Percentiles rank a stretch among this genome's conserved stretches.
Evolutionary conservation across 768 basidiomycete species (phyloP).

Genomic region (Leccinum sublutescens): DNA sequence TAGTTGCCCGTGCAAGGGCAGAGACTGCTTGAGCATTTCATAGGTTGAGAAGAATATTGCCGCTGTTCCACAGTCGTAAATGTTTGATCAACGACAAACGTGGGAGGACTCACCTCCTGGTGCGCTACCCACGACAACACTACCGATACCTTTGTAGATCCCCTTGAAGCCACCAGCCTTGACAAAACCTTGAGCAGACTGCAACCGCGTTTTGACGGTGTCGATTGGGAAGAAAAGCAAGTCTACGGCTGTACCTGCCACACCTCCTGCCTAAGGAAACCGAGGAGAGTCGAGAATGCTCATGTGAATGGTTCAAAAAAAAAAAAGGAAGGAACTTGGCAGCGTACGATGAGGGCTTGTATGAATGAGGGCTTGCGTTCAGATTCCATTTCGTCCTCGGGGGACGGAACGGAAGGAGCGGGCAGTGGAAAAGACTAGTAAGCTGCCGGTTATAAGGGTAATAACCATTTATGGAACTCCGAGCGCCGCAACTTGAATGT

Average conservation of each 20-base stretch:
- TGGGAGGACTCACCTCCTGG: constrained; percentile 72
- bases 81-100: neutral
- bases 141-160: constrained; percentile 91
- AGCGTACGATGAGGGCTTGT: constrained; percentile 47
- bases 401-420: constrained; percentile 8
- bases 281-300: constrained; percentile 12
- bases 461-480: constrained; percentile 12
- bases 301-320: constrained; percentile 4
- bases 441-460: neutral
- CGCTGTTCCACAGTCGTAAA: constrained; percentile 47
- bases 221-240: constrained; percentile 96
- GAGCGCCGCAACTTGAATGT: too few species aligned
- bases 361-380: constrained; percentile 40
- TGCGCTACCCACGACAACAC: constrained; percentile 91
- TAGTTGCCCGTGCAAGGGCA: constrained; percentile 62
- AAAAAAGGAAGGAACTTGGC: constrained; percentile 8
- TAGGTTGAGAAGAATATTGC: constrained; percentile 95
- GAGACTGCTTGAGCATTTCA: constrained; percentile 76
- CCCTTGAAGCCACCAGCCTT: constrained; percentile 85
- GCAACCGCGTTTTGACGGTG: constrained; percentile 93
- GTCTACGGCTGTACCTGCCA: constrained; percentile 93
- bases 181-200: constrained; percentile 83
- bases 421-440: neutral
- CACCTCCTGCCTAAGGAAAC: constrained; percentile 68
- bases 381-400: constrained; percentile 22